Evolutionary conservation across 257 asterid genomes (phyloP).

Genomic region (Buddleja alternifolia): DNA sequence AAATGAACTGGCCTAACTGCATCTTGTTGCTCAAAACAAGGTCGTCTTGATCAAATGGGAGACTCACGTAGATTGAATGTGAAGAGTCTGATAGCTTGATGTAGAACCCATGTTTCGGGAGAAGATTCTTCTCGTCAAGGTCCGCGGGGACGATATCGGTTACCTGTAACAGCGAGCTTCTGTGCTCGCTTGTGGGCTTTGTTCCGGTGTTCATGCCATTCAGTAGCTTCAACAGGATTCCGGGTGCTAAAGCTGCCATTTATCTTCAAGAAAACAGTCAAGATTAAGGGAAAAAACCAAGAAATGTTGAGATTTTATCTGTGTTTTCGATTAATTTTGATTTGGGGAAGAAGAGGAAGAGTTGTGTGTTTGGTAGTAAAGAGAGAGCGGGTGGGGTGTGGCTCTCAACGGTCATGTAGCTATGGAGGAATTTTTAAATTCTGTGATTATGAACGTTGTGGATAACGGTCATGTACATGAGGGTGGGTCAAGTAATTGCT

Average conservation of each 20-base stretch:
- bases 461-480: conserved; percentile 40
- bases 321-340: too few species aligned
- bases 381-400: conserved; percentile 31
- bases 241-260: conserved; percentile 88
- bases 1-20: conserved; percentile 85
- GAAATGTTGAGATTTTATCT: background rate
- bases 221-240: conserved; percentile 74
- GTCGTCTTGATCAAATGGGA: conserved; percentile 87
- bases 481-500: conserved; percentile 23
- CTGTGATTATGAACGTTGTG: conserved; percentile 44
- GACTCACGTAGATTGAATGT: conserved; percentile 77
- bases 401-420: conserved; percentile 43
- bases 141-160: conserved; percentile 93
- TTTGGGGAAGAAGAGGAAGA: too few species aligned
- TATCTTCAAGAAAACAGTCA: background rate
- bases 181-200: conserved; percentile 82
- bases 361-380: conserved; percentile 28
- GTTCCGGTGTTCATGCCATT: conserved; percentile 75
- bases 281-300: too few species aligned
- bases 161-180: conserved; percentile 84
- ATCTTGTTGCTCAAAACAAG: conserved; percentile 89
- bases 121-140: conserved; percentile 80
- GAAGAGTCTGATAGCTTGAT: conserved; percentile 87
- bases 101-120: conserved; percentile 85
- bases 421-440: conserved; percentile 27